These are phyloP conservation scores for Babesia gibsoni DNA, from an alignment of 169 alveolate species.

Conservation along the genomic window DNA sequence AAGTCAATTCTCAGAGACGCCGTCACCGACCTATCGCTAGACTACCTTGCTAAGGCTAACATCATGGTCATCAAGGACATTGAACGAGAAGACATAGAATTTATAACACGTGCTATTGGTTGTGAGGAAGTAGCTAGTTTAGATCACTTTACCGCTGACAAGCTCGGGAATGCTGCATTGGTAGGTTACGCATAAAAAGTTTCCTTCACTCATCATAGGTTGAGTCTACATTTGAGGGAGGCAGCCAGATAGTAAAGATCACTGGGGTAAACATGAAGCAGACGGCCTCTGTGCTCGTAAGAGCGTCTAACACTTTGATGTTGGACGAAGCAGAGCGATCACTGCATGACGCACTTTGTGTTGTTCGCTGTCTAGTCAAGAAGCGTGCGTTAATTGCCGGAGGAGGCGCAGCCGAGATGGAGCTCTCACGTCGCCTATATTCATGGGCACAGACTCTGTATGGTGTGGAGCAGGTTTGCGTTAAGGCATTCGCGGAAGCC, in stretches of 20 bases:
- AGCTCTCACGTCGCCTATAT: conserved; percentile 85
- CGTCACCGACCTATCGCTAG: conserved; percentile 92
- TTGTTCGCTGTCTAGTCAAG: conserved; percentile 95
- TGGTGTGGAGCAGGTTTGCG: conserved; percentile 94
- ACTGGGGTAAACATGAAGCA: conserved; percentile 94
- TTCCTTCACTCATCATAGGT: conserved; percentile 6
- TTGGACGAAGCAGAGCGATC: conserved; percentile 99
- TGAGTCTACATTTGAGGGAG: conserved; percentile 81
- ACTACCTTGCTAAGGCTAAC: conserved; percentile 95
- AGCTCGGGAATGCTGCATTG: conserved; percentile 94
- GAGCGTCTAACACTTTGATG: conserved; percentile 92
- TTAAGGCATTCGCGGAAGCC: conserved; percentile 97
- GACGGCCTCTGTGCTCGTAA: conserved; percentile 92
- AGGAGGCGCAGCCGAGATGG: conserved; percentile 99
- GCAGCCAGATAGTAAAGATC: conserved; percentile 89
- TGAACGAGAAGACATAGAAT: conserved; percentile 97
- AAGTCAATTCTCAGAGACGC: conserved; percentile 99
- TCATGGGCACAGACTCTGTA: conserved; percentile 85
- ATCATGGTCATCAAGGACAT: conserved; percentile 96
- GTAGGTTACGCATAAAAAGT: conserved; percentile 77
- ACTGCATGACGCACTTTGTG: conserved; percentile 98
- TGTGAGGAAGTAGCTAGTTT: conserved; percentile 96
- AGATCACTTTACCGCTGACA: conserved; percentile 94
- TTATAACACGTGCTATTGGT: conserved; percentile 84
- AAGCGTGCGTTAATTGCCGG: conserved; percentile 97